A percentile compares a stretch with the other conserved stretches of the same genome.
Evolutionary conservation across 1,139 yeast species (phyloP).

Genomic region (Saccharomyces hybrid): DNA sequence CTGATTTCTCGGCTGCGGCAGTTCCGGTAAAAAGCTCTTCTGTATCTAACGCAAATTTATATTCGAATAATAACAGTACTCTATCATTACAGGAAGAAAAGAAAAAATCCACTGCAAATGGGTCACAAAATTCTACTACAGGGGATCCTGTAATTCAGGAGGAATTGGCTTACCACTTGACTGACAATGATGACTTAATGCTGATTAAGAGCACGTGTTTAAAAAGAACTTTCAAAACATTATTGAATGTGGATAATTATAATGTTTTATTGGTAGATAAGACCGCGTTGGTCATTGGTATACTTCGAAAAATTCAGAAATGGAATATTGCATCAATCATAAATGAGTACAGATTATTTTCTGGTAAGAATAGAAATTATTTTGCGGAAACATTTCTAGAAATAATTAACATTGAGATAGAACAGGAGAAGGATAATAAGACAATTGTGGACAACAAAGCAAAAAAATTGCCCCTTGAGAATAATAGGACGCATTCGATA

Average conservation of each 20-base stretch:
- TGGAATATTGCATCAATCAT: constrained; percentile 84
- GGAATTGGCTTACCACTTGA: constrained; percentile 15
- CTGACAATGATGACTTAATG: constrained; percentile 59
- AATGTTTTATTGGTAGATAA: constrained; percentile 73
- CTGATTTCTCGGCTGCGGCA: constrained; percentile 23
- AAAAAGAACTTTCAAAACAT: constrained; percentile 48
- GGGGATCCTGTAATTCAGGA: not conserved
- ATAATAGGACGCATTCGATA: constrained; percentile 4
- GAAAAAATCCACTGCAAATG: not conserved
- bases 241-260: constrained; percentile 58
- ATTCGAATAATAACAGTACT: not conserved
- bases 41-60: not conserved
- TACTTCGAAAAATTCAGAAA: constrained; percentile 72
- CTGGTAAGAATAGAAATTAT: constrained; percentile 68
- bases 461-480: not conserved
- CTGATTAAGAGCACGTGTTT: constrained; percentile 53
- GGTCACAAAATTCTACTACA: not conserved
- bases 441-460: constrained; percentile 2
- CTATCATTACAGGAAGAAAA: not conserved
- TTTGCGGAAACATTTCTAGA: constrained; percentile 80
- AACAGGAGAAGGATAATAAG: constrained; percentile 22
- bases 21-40: constrained; percentile 12
- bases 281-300: constrained; percentile 71
- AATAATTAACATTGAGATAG: constrained; percentile 50
- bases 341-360: constrained; percentile 73